Conservation (phyloP, 331 rosid genomes). For the Saraca asoca region DNA sequence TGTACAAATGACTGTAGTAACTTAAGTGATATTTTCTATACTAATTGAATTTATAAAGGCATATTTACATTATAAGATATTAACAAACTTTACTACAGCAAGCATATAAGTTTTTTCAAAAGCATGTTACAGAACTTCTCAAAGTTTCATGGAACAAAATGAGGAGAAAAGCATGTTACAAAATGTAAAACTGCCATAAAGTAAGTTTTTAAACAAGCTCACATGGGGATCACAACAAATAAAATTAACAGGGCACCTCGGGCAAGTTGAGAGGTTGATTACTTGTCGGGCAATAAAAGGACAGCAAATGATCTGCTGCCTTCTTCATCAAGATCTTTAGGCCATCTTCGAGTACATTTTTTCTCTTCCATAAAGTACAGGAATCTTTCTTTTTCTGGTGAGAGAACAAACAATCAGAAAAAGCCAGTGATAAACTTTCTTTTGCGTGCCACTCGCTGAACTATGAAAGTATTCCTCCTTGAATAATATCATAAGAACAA, state of each 20-base stretch:
- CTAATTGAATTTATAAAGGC: too few relatives aligned
- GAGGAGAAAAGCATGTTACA: slow-evolving; percentile 2
- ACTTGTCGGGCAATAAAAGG: neutral
- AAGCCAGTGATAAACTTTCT: neutral
- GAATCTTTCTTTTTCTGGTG: slow-evolving; percentile 18
- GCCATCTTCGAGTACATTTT: slow-evolving; percentile 17
- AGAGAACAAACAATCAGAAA: slow-evolving; percentile 10
- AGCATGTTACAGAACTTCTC: too few relatives aligned
- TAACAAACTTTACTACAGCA: too few relatives aligned
- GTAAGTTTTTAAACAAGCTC: slow-evolving; percentile 21
- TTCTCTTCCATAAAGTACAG: slow-evolving; percentile 18
- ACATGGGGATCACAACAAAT: neutral
- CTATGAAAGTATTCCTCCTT: neutral
- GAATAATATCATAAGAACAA: neutral
- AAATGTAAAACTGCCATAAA: slow-evolving; percentile 12
- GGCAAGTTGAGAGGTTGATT: slow-evolving; percentile 14
- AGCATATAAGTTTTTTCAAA: too few relatives aligned
- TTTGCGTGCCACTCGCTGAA: neutral
- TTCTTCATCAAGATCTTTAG: slow-evolving; percentile 8
- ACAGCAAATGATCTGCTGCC: slow-evolving; percentile 15
- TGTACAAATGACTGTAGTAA: too few relatives aligned
- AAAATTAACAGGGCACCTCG: slow-evolving; percentile 8
- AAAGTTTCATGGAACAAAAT: slow-evolving; percentile 1
- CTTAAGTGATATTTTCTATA: too few relatives aligned
- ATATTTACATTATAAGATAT: too few relatives aligned